Evolutionary conservation across 1,284 basidiomycete genomes (phyloP).

Genomic region (Microbotryum scabiosae): DNA sequence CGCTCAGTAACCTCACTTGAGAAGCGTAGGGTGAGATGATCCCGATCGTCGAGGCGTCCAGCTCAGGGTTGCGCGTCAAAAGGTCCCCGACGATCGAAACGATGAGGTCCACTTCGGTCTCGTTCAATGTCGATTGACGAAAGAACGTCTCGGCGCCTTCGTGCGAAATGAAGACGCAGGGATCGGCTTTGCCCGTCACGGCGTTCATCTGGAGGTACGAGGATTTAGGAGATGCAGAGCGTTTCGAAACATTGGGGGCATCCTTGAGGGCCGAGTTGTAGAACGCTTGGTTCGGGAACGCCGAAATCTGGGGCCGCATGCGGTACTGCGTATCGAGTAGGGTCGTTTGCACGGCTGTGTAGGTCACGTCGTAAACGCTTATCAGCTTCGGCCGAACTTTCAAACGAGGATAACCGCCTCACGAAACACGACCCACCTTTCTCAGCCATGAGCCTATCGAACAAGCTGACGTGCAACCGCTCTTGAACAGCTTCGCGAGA

Average conservation of each 20-base stretch:
- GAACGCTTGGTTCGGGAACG: conserved; percentile 75
- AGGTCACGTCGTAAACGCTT: not conserved
- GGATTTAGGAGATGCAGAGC: conserved; percentile 40
- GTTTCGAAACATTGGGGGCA: conserved; percentile 53
- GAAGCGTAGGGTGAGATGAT: conserved; percentile 80
- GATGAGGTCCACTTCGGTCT: conserved; percentile 66
- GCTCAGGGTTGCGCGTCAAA: conserved; percentile 56
- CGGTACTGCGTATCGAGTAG: conserved; percentile 90
- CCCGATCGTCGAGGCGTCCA: conserved; percentile 66
- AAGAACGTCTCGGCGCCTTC: conserved; percentile 55
- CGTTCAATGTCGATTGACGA: conserved; percentile 63
- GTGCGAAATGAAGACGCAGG: conserved; percentile 65
- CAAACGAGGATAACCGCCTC: conserved; percentile 4
- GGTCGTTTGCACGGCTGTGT: conserved; percentile 57
- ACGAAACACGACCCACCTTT: conserved; percentile 48
- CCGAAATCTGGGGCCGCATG: conserved; percentile 84
- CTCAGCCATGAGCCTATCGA: conserved; percentile 77
- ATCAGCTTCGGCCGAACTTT: not conserved
- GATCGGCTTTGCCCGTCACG: not conserved
- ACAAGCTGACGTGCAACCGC: conserved; percentile 71
- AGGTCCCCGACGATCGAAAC: conserved; percentile 69
- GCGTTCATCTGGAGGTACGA: not conserved
- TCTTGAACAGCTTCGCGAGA: conserved; percentile 56
- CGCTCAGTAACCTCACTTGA: conserved; percentile 57
- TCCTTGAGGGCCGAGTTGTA: conserved; percentile 48